These are phyloP conservation scores for Rhizopus delemar DNA, from an alignment of 371 early-diverging fungal genomes.

Conservation along the genomic window DNA sequence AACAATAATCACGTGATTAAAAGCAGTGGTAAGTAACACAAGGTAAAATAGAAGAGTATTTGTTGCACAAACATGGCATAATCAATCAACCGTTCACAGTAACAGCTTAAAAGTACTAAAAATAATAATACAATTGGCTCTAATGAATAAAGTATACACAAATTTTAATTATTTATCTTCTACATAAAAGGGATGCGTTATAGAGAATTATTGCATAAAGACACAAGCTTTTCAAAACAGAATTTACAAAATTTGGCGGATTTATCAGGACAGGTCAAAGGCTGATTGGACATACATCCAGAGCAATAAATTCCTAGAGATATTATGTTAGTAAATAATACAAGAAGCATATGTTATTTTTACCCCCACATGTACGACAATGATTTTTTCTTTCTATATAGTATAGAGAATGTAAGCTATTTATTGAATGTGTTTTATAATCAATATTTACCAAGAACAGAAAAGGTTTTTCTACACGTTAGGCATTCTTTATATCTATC, in stretches of 20 bases:
- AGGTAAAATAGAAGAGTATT: no score
- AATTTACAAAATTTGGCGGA: conserved; percentile 38
- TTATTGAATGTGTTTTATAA: not conserved
- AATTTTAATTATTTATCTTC: no score
- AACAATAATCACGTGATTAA: not conserved
- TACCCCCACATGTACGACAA: conserved; percentile 54
- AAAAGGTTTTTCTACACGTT: conserved; percentile 55
- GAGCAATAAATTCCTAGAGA: conserved; percentile 37
- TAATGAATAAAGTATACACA: no score
- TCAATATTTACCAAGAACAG: conserved; percentile 55
- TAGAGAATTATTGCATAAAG: not conserved
- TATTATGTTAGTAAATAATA: not conserved
- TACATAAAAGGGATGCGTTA: no score
- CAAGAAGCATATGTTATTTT: not conserved
- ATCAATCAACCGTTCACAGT: not conserved
- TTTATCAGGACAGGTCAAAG: conserved; percentile 33
- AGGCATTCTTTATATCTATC: conserved; percentile 63
- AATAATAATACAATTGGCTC: no score
- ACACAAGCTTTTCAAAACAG: conserved; percentile 20
- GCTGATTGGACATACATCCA: conserved; percentile 27
- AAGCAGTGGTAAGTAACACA: not conserved
- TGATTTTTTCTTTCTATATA: conserved; percentile 41
- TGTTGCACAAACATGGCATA: no score
- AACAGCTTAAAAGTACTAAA: no score
- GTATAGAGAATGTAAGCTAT: not conserved